phyloP scores from a whole-genome alignment of 305 asterid species.

The Lippia alba region DNA sequence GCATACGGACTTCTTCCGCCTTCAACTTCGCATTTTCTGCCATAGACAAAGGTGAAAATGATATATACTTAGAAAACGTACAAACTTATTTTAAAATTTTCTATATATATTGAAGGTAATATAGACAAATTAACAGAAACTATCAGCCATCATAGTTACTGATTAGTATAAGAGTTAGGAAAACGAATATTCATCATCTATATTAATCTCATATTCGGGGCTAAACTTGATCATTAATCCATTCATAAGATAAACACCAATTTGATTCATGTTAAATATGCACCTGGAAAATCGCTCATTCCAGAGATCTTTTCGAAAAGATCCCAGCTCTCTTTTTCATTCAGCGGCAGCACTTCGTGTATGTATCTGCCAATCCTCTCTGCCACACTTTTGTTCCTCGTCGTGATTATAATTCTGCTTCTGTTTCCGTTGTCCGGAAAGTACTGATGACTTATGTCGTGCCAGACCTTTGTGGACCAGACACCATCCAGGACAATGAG shows the following conservation, averaged over 20 bases:
- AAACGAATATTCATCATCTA: too few relatives aligned
- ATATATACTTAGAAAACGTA: not conserved
- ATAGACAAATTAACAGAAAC: too few relatives aligned
- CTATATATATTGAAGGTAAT: too few relatives aligned
- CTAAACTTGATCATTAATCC: not conserved
- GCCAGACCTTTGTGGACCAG: conserved; percentile 20
- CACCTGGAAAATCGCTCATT: not conserved
- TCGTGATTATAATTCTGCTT: conserved; percentile 22
- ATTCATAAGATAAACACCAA: too few relatives aligned
- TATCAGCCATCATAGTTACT: too few relatives aligned
- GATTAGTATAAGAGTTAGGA: too few relatives aligned
- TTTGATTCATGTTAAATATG: not conserved
- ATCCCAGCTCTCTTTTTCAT: not conserved
- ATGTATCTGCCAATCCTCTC: not conserved
- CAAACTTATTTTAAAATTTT: too few relatives aligned
- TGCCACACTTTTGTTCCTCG: not conserved
- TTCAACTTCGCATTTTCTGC: not conserved
- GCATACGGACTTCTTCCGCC: not conserved
- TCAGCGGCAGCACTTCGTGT: not conserved
- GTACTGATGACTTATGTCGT: not conserved
- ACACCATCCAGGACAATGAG: conserved; percentile 39
- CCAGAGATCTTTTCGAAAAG: conserved; percentile 12
- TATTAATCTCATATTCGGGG: too few relatives aligned
- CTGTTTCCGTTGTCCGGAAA: not conserved
- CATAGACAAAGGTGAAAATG: not conserved